A percentile compares a stretch with the other conserved stretches of the same genome.
phyloP scores from a whole-genome alignment of 2,329 filamentous ascomycete genomes.

The Aspergillus persii region DNA sequence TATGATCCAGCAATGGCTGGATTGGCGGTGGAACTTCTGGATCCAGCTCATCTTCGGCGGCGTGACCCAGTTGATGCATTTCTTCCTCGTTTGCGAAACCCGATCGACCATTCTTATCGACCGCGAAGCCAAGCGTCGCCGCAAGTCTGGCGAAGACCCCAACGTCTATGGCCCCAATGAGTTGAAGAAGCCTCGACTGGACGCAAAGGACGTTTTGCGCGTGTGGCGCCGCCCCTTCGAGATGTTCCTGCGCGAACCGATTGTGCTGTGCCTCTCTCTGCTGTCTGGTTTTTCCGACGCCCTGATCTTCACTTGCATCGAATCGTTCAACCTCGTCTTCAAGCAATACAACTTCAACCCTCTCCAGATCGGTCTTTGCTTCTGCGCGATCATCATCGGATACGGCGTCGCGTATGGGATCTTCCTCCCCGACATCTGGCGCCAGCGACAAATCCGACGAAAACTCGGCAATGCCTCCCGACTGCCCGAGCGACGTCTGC shows the following conservation, averaged over 20 bases:
- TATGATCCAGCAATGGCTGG: slow-evolving; percentile 53
- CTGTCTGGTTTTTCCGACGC: slow-evolving; percentile 72
- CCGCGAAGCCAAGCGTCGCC: slow-evolving; percentile 55
- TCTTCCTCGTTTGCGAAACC: slow-evolving; percentile 62
- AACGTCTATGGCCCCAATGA: slow-evolving; percentile 68
- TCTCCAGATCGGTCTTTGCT: slow-evolving; percentile 21
- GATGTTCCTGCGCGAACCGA: slow-evolving; percentile 73
- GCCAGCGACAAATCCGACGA: slow-evolving; percentile 36
- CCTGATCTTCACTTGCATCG: slow-evolving; percentile 75
- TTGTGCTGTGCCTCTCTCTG: slow-evolving; percentile 67
- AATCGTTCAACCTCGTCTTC: slow-evolving; percentile 64
- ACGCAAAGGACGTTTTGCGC: slow-evolving; percentile 31
- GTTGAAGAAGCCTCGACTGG: slow-evolving; percentile 48
- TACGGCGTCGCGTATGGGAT: slow-evolving; percentile 55
- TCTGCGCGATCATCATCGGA: slow-evolving; percentile 46
- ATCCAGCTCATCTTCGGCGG: slow-evolving; percentile 59
- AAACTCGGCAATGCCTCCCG: slow-evolving; percentile 48
- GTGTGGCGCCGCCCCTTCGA: slow-evolving; percentile 66
- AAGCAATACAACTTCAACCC: slow-evolving; percentile 23
- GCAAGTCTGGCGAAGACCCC: slow-evolving; percentile 50
- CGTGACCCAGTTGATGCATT: slow-evolving; percentile 50
- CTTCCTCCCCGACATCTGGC: slow-evolving; percentile 53
- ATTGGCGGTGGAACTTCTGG: slow-evolving; percentile 64
- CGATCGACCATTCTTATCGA: slow-evolving; percentile 58
- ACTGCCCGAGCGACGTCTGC: slow-evolving; percentile 63